Evolutionary conservation across 495 filamentous ascomycete genomes (phyloP).

Genomic region (Staphylotrichum longicolle): DNA sequence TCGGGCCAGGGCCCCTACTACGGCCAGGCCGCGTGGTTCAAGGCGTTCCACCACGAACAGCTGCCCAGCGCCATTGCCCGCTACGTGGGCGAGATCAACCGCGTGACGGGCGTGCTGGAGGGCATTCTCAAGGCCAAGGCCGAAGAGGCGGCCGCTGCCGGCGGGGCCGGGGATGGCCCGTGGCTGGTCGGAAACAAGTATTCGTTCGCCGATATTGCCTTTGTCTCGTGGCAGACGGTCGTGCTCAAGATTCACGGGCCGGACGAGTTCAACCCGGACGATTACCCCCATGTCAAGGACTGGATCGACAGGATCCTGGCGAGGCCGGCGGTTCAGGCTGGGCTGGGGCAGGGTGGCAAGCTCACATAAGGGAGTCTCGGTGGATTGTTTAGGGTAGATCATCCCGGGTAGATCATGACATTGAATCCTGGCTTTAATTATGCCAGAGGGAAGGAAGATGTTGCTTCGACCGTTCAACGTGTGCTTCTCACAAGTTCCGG

Average conservation of each 20-base stretch:
- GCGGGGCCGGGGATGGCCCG: constrained; percentile 29
- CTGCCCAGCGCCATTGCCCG: constrained; percentile 57
- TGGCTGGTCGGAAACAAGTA: constrained; percentile 59
- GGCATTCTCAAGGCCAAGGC: constrained; percentile 47
- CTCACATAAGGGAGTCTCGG: not conserved
- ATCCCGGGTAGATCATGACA: no score
- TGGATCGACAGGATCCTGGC: not conserved
- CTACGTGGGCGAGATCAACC: constrained; percentile 58
- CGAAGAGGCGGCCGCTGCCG: not conserved
- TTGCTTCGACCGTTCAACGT: no score
- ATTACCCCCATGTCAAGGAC: constrained; percentile 2
- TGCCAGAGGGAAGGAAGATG: no score
- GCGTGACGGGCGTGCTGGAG: constrained; percentile 60
- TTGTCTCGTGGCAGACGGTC: constrained; percentile 51
- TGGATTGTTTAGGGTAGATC: no score
- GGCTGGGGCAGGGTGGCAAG: not conserved
- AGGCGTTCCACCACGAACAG: constrained; percentile 53
- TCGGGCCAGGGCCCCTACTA: constrained; percentile 69
- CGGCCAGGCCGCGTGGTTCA: constrained; percentile 55
- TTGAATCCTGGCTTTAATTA: no score
- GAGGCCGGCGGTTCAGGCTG: constrained; percentile 3
- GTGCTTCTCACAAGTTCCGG: no score
- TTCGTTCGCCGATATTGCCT: constrained; percentile 59
- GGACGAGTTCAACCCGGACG: not conserved
- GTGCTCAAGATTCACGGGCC: no score